Percentiles rank a stretch among this genome's conserved stretches.
These are phyloP conservation scores for Proliferodiscus dingleyae DNA, from an alignment of 2,329 filamentous ascomycete genomes.

Conservation along the genomic window DNA sequence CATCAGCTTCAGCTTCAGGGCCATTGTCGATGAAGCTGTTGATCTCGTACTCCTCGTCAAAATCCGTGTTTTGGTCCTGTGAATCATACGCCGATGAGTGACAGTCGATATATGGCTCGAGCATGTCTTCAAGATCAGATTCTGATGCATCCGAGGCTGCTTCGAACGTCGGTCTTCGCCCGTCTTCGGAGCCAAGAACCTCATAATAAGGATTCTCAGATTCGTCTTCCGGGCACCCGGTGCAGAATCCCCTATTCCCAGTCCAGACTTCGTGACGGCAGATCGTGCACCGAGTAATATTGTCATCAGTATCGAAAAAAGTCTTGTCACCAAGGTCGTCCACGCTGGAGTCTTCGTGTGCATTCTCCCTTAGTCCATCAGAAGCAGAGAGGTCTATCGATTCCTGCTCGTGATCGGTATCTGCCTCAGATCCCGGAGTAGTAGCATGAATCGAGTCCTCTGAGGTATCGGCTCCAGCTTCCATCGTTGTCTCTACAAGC, in stretches of 20 bases:
- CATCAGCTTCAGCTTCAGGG: slow-evolving; percentile 3
- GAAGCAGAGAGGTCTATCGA: not conserved
- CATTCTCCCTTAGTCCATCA: not conserved
- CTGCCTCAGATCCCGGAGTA: not conserved
- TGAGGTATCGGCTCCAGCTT: not conserved
- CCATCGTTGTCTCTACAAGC: not conserved
- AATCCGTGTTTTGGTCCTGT: slow-evolving; percentile 17
- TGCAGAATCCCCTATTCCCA: slow-evolving; percentile 15
- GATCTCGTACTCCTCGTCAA: slow-evolving; percentile 23
- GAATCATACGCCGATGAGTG: slow-evolving; percentile 28
- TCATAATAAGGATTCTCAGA: slow-evolving; percentile 16
- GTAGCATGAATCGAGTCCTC: not conserved
- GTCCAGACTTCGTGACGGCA: slow-evolving; percentile 26
- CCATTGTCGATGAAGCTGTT: slow-evolving; percentile 15
- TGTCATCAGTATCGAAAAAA: slow-evolving; percentile 16
- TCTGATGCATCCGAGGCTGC: slow-evolving; percentile 1
- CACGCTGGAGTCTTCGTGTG: not conserved
- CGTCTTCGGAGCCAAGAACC: slow-evolving; percentile 2
- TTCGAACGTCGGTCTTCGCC: slow-evolving; percentile 1
- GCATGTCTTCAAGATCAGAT: slow-evolving; percentile 7
- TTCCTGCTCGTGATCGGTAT: not conserved
- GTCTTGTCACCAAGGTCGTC: not conserved
- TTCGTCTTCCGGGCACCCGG: slow-evolving; percentile 8
- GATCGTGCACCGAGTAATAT: slow-evolving; percentile 17
- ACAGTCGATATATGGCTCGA: slow-evolving; percentile 20